Evolutionary conservation across 169 alveolate genomes (phyloP).

Genomic region (Neospora caninum): DNA sequence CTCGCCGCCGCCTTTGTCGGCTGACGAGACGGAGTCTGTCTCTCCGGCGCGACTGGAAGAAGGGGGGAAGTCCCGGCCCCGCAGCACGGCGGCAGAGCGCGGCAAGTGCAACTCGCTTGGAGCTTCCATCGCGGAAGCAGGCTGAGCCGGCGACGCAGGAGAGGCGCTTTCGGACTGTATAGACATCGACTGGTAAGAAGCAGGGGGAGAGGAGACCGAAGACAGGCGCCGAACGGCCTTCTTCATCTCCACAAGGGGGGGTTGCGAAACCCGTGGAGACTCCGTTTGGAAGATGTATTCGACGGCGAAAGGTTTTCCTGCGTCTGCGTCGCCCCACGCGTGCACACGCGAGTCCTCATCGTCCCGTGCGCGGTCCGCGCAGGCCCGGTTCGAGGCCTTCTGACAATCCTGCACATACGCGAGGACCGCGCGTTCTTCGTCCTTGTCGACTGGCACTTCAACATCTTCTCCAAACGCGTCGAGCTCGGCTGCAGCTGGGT

Average conservation of each 20-base stretch:
- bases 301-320: constrained; percentile 12
- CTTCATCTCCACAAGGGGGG: not conserved
- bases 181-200: not conserved
- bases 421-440: not conserved
- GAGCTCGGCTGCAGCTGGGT: not conserved
- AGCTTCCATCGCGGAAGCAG: no score
- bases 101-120: no score
- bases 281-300: not conserved
- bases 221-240: not conserved
- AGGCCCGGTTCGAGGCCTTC: not conserved
- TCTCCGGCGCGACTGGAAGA: no score
- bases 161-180: not conserved
- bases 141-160: no score
- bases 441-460: constrained; percentile 15
- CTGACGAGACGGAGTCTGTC: no score
- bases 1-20: no score
- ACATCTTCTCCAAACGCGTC: not conserved
- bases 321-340: constrained; percentile 4
- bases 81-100: no score
- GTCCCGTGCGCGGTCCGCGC: not conserved
- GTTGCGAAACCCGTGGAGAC: not conserved
- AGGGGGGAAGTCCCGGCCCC: no score
- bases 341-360: not conserved
- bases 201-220: not conserved
- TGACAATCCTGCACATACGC: not conserved